Evolutionary conservation across 345 rosid species (phyloP).

Genomic region (Euphorbia tirucalli): DNA sequence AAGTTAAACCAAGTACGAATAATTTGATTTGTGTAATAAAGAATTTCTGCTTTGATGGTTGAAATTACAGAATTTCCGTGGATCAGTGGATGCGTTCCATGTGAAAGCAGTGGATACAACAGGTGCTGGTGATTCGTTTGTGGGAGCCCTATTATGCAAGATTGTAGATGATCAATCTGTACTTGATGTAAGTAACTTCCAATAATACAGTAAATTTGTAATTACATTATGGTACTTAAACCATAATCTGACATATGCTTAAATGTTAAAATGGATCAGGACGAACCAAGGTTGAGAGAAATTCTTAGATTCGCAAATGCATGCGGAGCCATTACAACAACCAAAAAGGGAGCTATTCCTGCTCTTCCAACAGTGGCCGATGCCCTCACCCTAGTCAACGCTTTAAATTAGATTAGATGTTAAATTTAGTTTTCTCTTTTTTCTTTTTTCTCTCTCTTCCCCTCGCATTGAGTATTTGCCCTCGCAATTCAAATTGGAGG

Average conservation of each 20-base stretch:
- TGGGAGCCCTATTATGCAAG: conserved; percentile 83
- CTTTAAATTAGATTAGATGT: conserved; percentile 5
- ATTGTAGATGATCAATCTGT: conserved; percentile 66
- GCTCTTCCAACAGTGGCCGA: conserved; percentile 75
- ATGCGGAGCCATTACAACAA: conserved; percentile 96
- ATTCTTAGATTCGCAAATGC: conserved; percentile 76
- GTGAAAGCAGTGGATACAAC: conserved; percentile 84
- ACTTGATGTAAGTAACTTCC: conserved; percentile 50
- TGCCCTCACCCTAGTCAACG: conserved; percentile 36
- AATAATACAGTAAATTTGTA: neutral
- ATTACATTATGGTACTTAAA: neutral
- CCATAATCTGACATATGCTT: neutral
- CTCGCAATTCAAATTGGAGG: neutral
- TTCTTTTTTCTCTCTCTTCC: neutral
- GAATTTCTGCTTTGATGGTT: too few relatives aligned
- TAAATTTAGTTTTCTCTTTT: neutral
- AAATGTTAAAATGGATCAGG: conserved; percentile 30
- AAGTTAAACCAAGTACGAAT: neutral
- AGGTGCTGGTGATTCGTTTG: conserved; percentile 94
- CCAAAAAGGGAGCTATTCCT: conserved; percentile 96
- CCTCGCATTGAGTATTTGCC: neutral
- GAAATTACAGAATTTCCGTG: conserved; percentile 58
- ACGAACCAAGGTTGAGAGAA: conserved; percentile 72
- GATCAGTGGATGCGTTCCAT: conserved; percentile 73
- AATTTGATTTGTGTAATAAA: neutral